phyloP scores from a whole-genome alignment of 768 basidiomycete species.

The Lactarius deliciosus region DNA sequence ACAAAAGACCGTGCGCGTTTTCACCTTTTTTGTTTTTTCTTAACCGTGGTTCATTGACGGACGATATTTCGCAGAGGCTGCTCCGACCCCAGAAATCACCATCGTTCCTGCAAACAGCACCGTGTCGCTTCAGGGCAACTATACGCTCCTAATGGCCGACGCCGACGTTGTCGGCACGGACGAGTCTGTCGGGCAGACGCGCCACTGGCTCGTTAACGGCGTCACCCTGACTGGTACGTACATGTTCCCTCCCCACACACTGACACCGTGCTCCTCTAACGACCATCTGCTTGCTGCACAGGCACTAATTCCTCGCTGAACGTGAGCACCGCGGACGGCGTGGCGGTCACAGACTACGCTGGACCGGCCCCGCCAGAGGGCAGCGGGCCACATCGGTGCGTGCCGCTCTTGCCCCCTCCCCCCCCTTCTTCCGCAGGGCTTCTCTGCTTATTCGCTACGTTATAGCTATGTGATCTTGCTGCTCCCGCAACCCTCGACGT shows the following conservation, averaged over 20 bases:
- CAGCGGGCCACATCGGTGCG: conserved; percentile 70
- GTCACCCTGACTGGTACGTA: conserved; percentile 49
- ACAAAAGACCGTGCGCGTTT: conserved; percentile 52
- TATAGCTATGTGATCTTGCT: conserved; percentile 67
- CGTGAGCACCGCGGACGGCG: conserved; percentile 47
- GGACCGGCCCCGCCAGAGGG: conserved; percentile 70
- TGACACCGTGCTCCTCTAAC: not conserved
- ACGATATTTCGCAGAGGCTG: conserved; percentile 47
- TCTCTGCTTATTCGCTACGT: not conserved
- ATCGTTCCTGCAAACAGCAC: conserved; percentile 52
- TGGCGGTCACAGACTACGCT: conserved; percentile 61
- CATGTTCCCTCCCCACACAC: not conserved
- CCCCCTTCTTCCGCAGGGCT: not conserved
- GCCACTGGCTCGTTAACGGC: conserved; percentile 80
- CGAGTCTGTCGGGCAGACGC: conserved; percentile 56
- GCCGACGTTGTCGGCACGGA: conserved; percentile 66
- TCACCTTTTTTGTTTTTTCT: not conserved
- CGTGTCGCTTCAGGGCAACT: conserved; percentile 47
- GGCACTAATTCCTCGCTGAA: conserved; percentile 17
- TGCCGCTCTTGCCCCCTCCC: conserved; percentile 3
- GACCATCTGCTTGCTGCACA: conserved; percentile 4
- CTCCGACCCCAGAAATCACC: conserved; percentile 52
- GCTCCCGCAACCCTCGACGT: conserved; percentile 60
- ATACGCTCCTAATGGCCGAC: conserved; percentile 75
- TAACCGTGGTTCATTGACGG: not conserved